Evolutionary conservation across 2,329 filamentous ascomycete species (phyloP), one percentile per base, ranked within the genome.

Genomic region (Lachnellula occidentalis): DNA sequence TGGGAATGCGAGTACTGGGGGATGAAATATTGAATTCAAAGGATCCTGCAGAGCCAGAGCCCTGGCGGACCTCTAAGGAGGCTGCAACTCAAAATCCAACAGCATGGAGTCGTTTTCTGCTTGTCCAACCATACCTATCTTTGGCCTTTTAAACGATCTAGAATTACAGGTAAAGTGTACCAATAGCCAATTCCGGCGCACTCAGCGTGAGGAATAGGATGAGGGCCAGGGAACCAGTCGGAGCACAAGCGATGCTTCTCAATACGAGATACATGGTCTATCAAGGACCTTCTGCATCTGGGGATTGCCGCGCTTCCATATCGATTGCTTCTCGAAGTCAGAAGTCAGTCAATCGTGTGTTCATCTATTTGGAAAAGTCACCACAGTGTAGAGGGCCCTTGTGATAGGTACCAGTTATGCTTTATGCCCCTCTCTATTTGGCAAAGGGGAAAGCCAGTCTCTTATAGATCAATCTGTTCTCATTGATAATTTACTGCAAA

Each of bases 1-100:
- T 51, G 53, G 11, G 15, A 37, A 39, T 17, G 36, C 36, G 36
- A 39, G 51, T 52, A 45, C 58, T 58, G 55, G 60, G 52, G 54
- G 24, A 45, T 41, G 50, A 58, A 64, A 48, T 64, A 63, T 63
- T 59, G 60, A 58, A 54, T 61, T 50, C 46, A 46, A 31, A 53
- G 43, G 53, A 61, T 61, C 54, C 58, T 58, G 59, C 59, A 58
- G 60, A 57, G 57, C 55, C 48, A 56, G 3, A 50, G 51, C 50
- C 53, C 55, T 39, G 48, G 53, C 41, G 47, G 43, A 12, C 55
- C 50, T 49, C 45, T 47, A 34, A 52, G 53, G 36, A 39, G 54
- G 34, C 55, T 54, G 55, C 57, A 58, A 53, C 48, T 53, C 57
- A 55, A 62, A 58, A 61, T 55, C 55, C 59, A 59, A 57, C 55